A percentile compares a stretch with the other conserved stretches of the same genome.
These are phyloP conservation scores for Xylaria sp. DNA, from an alignment of 2,329 filamentous ascomycete genomes.

Conservation along the genomic window DNA sequence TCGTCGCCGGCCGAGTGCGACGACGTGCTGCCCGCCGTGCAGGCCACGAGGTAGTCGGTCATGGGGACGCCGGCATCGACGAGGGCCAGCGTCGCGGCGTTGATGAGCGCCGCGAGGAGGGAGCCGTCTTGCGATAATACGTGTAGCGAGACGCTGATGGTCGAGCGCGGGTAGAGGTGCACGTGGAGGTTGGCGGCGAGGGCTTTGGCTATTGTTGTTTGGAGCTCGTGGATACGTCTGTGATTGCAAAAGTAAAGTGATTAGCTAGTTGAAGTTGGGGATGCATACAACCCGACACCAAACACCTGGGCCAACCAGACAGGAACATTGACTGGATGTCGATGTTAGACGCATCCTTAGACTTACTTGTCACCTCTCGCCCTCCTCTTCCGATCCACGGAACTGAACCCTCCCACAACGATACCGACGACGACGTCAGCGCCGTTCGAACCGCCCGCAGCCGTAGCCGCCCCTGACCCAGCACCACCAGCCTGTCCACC, in stretches of 20 bases:
- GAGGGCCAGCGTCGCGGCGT: conserved; percentile 89
- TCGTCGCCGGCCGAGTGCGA: conserved; percentile 74
- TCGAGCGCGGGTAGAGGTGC: conserved; percentile 88
- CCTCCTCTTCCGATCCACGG: conserved; percentile 83
- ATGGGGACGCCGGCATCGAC: conserved; percentile 96
- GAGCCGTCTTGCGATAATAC: conserved; percentile 92
- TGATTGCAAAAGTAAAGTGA: conserved; percentile 2
- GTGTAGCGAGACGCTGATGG: conserved; percentile 84
- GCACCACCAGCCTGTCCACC: conserved; percentile 50
- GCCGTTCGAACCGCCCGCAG: conserved; percentile 52
- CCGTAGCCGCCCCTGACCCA: conserved; percentile 42
- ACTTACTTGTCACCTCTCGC: conserved; percentile 81
- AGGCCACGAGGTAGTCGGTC: conserved; percentile 89
- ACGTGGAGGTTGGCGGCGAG: conserved; percentile 84
- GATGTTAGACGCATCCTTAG: background rate
- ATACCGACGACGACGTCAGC: conserved; percentile 84
- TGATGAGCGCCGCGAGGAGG: conserved; percentile 87
- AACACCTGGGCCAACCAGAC: background rate
- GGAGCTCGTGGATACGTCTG: conserved; percentile 85
- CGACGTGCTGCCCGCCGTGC: conserved; percentile 84
- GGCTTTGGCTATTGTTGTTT: conserved; percentile 80
- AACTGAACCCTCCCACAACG: conserved; percentile 86
- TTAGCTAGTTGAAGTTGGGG: background rate
- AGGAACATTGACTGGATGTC: background rate
- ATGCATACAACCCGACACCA: background rate